phyloP scores from a whole-genome alignment of 2,329 filamentous ascomycete genomes.

The Colletotrichum aenigma region DNA sequence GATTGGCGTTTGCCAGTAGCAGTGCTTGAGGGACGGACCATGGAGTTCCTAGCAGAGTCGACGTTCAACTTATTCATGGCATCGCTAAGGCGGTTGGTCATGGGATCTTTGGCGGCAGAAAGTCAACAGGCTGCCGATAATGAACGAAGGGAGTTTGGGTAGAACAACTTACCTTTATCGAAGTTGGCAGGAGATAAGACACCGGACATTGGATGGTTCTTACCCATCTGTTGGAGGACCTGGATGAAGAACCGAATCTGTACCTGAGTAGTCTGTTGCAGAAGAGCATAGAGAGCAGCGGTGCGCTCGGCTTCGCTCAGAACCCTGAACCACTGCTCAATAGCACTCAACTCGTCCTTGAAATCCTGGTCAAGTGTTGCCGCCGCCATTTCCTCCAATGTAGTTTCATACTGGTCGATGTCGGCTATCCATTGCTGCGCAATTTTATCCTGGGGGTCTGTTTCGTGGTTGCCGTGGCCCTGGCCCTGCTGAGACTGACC shows the following conservation, averaged over 20 bases:
- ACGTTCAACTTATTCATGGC: constrained; percentile 95
- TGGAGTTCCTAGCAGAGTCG: constrained; percentile 84
- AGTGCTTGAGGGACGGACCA: constrained; percentile 79
- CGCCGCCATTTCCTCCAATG: constrained; percentile 97
- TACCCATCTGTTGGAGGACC: constrained; percentile 98
- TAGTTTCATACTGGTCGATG: constrained; percentile 99
- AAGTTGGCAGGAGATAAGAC: constrained; percentile 94
- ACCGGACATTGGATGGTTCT: constrained; percentile 96
- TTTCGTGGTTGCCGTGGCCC: constrained; percentile 70
- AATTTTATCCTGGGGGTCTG: constrained; percentile 87
- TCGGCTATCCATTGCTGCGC: constrained; percentile 99
- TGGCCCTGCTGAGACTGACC: constrained; percentile 75
- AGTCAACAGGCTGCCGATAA: constrained; percentile 23
- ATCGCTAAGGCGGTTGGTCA: constrained; percentile 95
- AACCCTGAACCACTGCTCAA: constrained; percentile 99
- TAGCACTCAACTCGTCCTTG: constrained; percentile 98
- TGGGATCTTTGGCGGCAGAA: constrained; percentile 73
- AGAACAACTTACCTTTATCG: constrained; percentile 77
- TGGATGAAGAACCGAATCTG: constrained; percentile 99
- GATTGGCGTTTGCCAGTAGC: constrained; percentile 89
- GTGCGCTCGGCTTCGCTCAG: constrained; percentile 96
- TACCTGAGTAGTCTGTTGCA: constrained; percentile 98
- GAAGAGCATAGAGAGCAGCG: constrained; percentile 89
- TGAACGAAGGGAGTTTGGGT: neutral
- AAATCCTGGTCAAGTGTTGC: constrained; percentile 99